phyloP scores from a whole-genome alignment of 495 filamentous ascomycete species.

The Trichoderma erinaceum region DNA sequence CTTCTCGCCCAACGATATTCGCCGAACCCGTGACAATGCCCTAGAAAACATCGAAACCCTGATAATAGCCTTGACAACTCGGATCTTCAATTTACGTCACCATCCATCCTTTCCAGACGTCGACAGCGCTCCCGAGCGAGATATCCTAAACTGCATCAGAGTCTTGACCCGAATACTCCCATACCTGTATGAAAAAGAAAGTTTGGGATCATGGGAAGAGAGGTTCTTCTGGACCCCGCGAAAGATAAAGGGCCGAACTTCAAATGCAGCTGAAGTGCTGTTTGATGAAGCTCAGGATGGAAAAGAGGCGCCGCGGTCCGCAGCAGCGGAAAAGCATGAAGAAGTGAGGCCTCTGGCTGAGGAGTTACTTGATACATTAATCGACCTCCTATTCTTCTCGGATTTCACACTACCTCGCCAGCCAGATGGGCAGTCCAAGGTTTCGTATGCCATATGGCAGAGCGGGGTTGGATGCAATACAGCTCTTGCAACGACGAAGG shows the following conservation, averaged over 20 bases:
- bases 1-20: slow-evolving; percentile 89
- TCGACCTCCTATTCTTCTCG: slow-evolving; percentile 87
- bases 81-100: slow-evolving; percentile 73
- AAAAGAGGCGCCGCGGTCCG: slow-evolving; percentile 40
- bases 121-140: slow-evolving; percentile 80
- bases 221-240: slow-evolving; percentile 85
- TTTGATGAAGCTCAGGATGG: slow-evolving; percentile 69
- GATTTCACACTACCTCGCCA: slow-evolving; percentile 73
- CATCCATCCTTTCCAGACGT: slow-evolving; percentile 86
- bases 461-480: slow-evolving; percentile 95
- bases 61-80: slow-evolving; percentile 71
- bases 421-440: slow-evolving; percentile 64
- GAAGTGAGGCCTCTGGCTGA: slow-evolving; percentile 84
- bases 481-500: slow-evolving; percentile 77
- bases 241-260: slow-evolving; percentile 52
- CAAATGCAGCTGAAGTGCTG: slow-evolving; percentile 61
- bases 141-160: slow-evolving; percentile 90
- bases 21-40: slow-evolving; percentile 79
- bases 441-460: slow-evolving; percentile 95
- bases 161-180: slow-evolving; percentile 88
- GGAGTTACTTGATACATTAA: slow-evolving; percentile 84
- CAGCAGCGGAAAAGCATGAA: slow-evolving; percentile 51
- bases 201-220: slow-evolving; percentile 81
- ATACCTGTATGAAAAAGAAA: slow-evolving; percentile 87
- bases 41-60: slow-evolving; percentile 89